Base-by-base conservation (phyloP, 345 rosid species). In the Sisymbrium altissimum region DNA sequence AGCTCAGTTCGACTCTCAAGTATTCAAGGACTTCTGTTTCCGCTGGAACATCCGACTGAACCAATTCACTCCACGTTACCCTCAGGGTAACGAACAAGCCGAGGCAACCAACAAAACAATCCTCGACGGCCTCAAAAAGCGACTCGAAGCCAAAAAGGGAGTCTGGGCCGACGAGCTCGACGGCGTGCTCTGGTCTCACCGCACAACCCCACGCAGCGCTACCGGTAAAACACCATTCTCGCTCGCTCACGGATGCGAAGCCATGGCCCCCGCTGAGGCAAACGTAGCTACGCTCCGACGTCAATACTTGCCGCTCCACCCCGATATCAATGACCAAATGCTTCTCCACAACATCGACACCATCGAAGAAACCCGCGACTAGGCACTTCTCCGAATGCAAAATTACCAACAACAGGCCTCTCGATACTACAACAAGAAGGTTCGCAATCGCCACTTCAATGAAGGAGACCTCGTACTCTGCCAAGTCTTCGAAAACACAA, bases 171-270 rank as follows among this genome's bases (percentile, higher is more conserved):
- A 48, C 1, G 54, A 48, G 2, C 27, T 48, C 2, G 54, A 48
- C 2, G 29, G 29, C 0, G 29, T 48, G 0, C 6, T 48, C 0
- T 48, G 54, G 54, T 48, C 29, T 0, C 29, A 48, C 3, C 54
- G 54, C 0, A 48, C 13, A 0, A 9, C 54, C 0, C 29, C 14
- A 0, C 54, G 53, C 0, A 0, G 53, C 0, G 1, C 27, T 0
- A 48, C 6, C 0, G 27, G 27, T 0, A 9, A 4, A 1, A 17
- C 27, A 0, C 53, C 27, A 0, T 48, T 18, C 2, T 48, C 53
- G 0, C 27, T 48, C 4, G 4, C 53, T 0, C 8, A 18, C 2
- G 53, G 27, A 0, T 0, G 8, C 11, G 53, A 48, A 1, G 53
- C 53, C 0, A 3, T 48, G 5, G 27, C 3, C 0, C 27, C 53